phyloP scores from a whole-genome alignment of 164 flowering plant species.

The Tinospora cordifolia region DNA sequence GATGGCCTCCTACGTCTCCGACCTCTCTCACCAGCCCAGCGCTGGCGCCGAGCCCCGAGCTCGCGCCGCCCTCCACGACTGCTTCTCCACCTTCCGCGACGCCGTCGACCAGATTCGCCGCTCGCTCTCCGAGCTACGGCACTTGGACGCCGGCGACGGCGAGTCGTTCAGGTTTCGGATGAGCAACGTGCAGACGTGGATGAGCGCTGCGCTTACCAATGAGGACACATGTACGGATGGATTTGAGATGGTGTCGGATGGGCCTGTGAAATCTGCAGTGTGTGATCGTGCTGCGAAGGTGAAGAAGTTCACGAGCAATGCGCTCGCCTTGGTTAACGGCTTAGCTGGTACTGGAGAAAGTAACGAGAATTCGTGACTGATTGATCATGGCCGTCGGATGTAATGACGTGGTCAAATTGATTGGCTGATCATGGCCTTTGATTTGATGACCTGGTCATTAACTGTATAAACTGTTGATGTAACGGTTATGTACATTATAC shows the following conservation, averaged over 20 bases:
- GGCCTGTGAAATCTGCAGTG: constrained; percentile 41
- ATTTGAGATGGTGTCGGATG: constrained; percentile 41
- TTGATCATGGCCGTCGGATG: not conserved
- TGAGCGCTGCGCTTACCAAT: constrained; percentile 88
- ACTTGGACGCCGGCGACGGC: constrained; percentile 24
- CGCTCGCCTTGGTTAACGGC: constrained; percentile 68
- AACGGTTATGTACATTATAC: not conserved
- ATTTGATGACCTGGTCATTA: not conserved
- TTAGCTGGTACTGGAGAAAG: constrained; percentile 51
- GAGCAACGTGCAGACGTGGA: constrained; percentile 93
- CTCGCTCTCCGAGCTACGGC: constrained; percentile 57
- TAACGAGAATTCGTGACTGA: constrained; percentile 25
- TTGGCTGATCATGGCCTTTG: not conserved
- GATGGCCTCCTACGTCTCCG: constrained; percentile 32
- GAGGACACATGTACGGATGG: constrained; percentile 90
- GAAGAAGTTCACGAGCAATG: constrained; percentile 70
- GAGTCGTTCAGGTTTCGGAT: constrained; percentile 61
- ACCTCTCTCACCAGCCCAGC: constrained; percentile 31
- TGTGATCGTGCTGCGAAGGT: constrained; percentile 25
- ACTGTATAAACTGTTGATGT: not conserved
- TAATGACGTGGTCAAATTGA: not conserved
- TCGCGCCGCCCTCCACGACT: constrained; percentile 59
- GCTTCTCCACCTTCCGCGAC: constrained; percentile 50
- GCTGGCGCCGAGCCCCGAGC: constrained; percentile 29
- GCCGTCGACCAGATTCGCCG: constrained; percentile 58